A percentile compares a stretch with the other conserved stretches of the same genome.
Conservation (phyloP, 139 green algal species). For the Chlorella ohadii region DNA sequence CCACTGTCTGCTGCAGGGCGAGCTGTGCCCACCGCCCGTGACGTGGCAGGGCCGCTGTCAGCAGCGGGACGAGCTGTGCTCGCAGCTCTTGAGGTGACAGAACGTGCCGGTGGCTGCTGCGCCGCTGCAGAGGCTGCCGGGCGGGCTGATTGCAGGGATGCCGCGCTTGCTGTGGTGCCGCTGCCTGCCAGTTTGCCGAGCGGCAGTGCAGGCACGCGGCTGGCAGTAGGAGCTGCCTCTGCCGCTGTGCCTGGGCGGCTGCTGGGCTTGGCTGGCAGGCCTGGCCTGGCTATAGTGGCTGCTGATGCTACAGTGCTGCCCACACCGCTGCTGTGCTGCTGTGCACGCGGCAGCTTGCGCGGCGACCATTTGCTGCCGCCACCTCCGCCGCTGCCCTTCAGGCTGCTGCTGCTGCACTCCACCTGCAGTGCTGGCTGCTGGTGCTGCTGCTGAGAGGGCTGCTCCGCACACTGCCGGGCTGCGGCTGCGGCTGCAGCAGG, state of each 20-base stretch:
- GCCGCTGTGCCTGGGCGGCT: not conserved
- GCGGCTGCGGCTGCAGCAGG: not conserved
- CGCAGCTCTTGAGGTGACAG: not conserved
- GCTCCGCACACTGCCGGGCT: not conserved
- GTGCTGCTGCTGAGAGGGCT: not conserved
- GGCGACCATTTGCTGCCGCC: constrained; percentile 14
- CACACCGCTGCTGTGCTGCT: not conserved
- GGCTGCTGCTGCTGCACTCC: not conserved
- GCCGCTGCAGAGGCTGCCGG: not conserved
- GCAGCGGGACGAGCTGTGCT: not conserved
- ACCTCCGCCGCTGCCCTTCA: not conserved
- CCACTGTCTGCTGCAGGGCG: not conserved
- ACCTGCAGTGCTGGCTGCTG: not conserved
- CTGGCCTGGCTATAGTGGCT: not conserved
- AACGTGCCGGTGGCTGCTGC: not conserved
- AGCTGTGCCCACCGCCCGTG: not conserved
- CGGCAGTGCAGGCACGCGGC: not conserved
- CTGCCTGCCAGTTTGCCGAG: not conserved
- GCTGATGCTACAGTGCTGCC: not conserved
- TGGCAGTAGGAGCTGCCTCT: not conserved
- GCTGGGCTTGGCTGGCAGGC: not conserved
- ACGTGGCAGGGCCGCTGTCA: not conserved
- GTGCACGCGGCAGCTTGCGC: constrained; percentile 6
- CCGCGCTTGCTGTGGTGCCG: not conserved
- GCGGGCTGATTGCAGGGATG: not conserved